phyloP scores from a whole-genome alignment of 192 early-diverging fungal species.

The Coemansia sp. region DNA sequence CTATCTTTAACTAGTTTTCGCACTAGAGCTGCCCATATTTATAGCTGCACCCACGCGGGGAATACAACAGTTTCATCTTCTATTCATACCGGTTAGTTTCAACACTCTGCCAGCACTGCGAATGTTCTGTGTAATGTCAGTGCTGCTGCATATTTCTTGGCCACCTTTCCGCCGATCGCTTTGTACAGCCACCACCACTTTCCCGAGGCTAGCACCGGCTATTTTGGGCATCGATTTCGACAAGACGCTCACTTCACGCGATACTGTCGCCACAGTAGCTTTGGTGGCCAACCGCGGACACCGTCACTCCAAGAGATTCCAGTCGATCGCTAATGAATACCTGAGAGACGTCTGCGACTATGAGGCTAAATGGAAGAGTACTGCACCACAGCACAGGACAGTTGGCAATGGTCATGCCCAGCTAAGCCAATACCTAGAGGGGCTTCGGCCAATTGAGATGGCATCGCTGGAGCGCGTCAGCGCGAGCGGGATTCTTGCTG shows the following conservation, averaged over 20 bases:
- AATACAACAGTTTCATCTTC: too few species aligned
- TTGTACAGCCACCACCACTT: too few species aligned
- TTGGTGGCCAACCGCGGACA: slow-evolving; percentile 2
- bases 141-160: too few species aligned
- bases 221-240: slow-evolving; percentile 43
- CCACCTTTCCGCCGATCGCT: too few species aligned
- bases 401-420: background rate
- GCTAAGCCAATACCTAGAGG: slow-evolving; percentile 25
- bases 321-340: slow-evolving; percentile 20
- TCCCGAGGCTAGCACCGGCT: background rate
- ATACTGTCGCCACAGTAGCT: slow-evolving; percentile 28
- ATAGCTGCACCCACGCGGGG: too few species aligned
- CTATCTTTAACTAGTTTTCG: slow-evolving; percentile 7
- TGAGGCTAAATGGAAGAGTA: slow-evolving; percentile 8
- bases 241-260: slow-evolving; percentile 32
- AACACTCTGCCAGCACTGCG: background rate
- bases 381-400: background rate
- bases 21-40: too few species aligned
- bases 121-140: too few species aligned
- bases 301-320: background rate
- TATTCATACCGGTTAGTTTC: background rate
- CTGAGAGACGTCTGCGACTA: slow-evolving; percentile 11
- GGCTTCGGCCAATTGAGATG: slow-evolving; percentile 21
- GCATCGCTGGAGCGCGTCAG: slow-evolving; percentile 25
- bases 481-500: slow-evolving; percentile 12